Evolutionary conservation across 1,139 yeast genomes (phyloP), one percentile per base, ranked within the genome.

Genomic region (Tardiomyces depauwii): DNA sequence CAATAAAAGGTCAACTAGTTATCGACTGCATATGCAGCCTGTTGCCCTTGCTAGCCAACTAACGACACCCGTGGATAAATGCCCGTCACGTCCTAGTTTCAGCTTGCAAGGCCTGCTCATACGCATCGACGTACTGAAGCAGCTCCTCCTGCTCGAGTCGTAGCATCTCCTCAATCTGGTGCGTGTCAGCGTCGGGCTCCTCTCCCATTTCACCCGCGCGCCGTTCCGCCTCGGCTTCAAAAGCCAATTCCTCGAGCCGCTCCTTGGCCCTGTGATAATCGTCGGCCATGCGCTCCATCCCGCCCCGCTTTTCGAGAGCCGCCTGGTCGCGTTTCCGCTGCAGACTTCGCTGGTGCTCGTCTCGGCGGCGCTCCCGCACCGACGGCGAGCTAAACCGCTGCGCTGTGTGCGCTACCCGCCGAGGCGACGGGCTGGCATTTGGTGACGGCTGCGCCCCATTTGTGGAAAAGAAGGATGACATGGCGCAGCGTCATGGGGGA

Each of bases 261-360:
- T 39, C 38, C 28, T 48, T 46, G n/a, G 47, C 41, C n/a, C 44
- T 44, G 12, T 51, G 40, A 42, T 47, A 49, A 14, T 52, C 47
- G 18, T 46, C 49, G 14, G 42, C 46, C 54, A 54, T 54, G 12
- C 40, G 28, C 12, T 47, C 50, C 16, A 45, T 21, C 11, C 57
- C 57, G 9, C 57, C 57, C 14, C 56, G 47, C 9, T 52, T 51
- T 7, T 42, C 41, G 33, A 50, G 27, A 16, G 55, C 53, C 2
- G 46, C 41, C 18, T 38, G 43, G 13, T 50, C 48, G 9, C 57
- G 47, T 18, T 47, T 12, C 10, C 36, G 36, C 10, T 14, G 36
- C 5, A 30, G 16, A 11, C 36, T 30, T 10, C n/a, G 36, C 16
- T 30, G 36, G 36, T 30, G 36, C 5, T 30, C 36, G 16, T 30